Conservation (phyloP, 2,329 filamentous ascomycete genomes). For the Penicillium freii region DNA sequence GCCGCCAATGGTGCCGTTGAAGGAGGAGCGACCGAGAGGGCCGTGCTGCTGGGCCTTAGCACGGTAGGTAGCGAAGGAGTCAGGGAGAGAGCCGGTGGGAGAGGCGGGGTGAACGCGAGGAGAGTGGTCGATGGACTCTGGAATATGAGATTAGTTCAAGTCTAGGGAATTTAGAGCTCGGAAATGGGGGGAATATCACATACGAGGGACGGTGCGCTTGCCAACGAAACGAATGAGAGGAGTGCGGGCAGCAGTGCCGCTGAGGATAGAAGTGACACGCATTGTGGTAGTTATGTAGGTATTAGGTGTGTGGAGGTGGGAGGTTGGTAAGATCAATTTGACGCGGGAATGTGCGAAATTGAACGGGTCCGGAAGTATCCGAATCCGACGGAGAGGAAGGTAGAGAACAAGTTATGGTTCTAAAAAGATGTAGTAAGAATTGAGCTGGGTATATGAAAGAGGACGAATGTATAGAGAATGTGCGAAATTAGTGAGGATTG, state of each 20-base stretch:
- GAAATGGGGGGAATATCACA: constrained; percentile 15
- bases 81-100: constrained; percentile 54
- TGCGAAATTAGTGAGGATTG: background rate
- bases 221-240: constrained; percentile 53
- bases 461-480: background rate
- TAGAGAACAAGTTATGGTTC: background rate
- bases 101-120: constrained; percentile 60
- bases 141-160: constrained; percentile 15
- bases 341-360: constrained; percentile 26
- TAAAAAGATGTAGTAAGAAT: too few species aligned
- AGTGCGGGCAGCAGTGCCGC: constrained; percentile 42
- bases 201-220: constrained; percentile 48
- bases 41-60: constrained; percentile 64
- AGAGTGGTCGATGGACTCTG: constrained; percentile 52
- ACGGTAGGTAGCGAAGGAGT: constrained; percentile 62
- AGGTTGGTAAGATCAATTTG: constrained; percentile 15
- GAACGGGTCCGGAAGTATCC: constrained; percentile 30
- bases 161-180: background rate
- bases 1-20: constrained; percentile 54
- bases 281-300: constrained; percentile 27
- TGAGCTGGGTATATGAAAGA: background rate
- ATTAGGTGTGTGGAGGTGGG: constrained; percentile 10
- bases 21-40: constrained; percentile 49
- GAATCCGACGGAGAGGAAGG: constrained; percentile 25
- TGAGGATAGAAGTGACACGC: constrained; percentile 44